A percentile compares a stretch with the other conserved stretches of the same genome.
Evolutionary conservation across 495 filamentous ascomycete genomes (phyloP).

Genomic region (Penicillium cinerascens): DNA sequence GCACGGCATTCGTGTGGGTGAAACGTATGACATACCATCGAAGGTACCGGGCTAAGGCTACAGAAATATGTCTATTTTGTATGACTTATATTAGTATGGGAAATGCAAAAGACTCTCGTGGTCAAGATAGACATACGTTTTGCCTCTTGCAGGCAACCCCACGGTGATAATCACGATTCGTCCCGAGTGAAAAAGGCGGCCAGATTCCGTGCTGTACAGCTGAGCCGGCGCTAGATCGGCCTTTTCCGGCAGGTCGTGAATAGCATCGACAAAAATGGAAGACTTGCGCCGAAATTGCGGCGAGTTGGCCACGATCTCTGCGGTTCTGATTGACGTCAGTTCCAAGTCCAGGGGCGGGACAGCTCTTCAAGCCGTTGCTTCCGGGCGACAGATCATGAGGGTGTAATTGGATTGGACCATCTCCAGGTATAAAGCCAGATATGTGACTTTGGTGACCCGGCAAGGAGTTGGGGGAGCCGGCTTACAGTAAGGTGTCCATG

Average conservation of each 20-base stretch:
- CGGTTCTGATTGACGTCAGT: slow-evolving; percentile 50
- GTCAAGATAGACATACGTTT: slow-evolving; percentile 65
- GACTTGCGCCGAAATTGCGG: slow-evolving; percentile 81
- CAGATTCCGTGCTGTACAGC: slow-evolving; percentile 96
- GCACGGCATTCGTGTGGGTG: neutral
- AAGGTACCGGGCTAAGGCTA: slow-evolving; percentile 91
- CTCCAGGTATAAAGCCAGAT: neutral
- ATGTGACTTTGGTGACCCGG: neutral
- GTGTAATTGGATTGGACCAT: neutral
- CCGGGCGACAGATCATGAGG: slow-evolving; percentile 18
- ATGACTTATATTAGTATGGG: slow-evolving; percentile 8
- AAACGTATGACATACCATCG: slow-evolving; percentile 63
- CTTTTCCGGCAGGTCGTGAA: slow-evolving; percentile 87
- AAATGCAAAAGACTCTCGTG: neutral
- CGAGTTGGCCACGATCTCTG: slow-evolving; percentile 82
- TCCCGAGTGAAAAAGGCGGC: slow-evolving; percentile 93
- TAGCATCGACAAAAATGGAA: slow-evolving; percentile 94
- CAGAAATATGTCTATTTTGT: slow-evolving; percentile 75
- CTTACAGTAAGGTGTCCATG: slow-evolving; percentile 85
- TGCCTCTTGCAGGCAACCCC: slow-evolving; percentile 91
- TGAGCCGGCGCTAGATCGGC: slow-evolving; percentile 90
- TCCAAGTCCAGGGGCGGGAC: neutral
- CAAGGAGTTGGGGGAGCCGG: neutral
- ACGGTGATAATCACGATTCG: slow-evolving; percentile 97
- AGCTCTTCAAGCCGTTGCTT: neutral